Evolutionary conservation across 148 eudicot species (phyloP).

Genomic region (Vaccinium corymbosum): DNA sequence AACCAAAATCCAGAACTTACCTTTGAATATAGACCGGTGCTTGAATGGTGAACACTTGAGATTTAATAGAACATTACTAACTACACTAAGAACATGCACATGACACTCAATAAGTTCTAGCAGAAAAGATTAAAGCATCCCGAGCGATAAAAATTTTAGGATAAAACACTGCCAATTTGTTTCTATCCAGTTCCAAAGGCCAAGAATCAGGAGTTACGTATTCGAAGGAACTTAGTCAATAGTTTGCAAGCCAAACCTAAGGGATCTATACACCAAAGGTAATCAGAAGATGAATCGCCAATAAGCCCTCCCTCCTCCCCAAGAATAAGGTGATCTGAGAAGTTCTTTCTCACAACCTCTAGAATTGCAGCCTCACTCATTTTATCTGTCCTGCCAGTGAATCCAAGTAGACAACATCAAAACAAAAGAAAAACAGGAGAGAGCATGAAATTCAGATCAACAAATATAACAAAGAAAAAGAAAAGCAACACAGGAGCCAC

Average conservation of each 20-base stretch:
- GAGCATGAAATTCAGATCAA: neutral
- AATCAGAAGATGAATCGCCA: constrained; percentile 94
- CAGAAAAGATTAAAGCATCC: neutral
- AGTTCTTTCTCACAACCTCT: constrained; percentile 67
- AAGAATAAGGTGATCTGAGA: constrained; percentile 87
- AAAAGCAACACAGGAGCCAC: neutral
- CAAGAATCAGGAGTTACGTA: constrained; percentile 1
- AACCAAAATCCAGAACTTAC: neutral
- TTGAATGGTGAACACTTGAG: neutral
- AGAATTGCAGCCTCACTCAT: constrained; percentile 87
- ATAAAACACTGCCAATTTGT: neutral
- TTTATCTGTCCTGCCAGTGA: constrained; percentile 89
- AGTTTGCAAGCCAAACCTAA: constrained; percentile 48
- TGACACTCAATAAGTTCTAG: neutral
- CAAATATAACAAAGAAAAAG: neutral
- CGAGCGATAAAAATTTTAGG: neutral
- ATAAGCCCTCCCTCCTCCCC: constrained; percentile 98
- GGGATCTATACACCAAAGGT: constrained; percentile 99
- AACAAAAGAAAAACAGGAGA: neutral
- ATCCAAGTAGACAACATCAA: constrained; percentile 3
- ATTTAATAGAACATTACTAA: neutral
- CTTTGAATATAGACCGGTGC: neutral
- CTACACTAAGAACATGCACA: neutral
- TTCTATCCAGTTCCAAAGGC: neutral
- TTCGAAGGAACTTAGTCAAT: constrained; percentile 3